A percentile compares a stretch with the other conserved stretches of the same genome.
These are phyloP conservation scores for Tricholoma matsutake DNA, from an alignment of 768 basidiomycete species.

Conservation along the genomic window DNA sequence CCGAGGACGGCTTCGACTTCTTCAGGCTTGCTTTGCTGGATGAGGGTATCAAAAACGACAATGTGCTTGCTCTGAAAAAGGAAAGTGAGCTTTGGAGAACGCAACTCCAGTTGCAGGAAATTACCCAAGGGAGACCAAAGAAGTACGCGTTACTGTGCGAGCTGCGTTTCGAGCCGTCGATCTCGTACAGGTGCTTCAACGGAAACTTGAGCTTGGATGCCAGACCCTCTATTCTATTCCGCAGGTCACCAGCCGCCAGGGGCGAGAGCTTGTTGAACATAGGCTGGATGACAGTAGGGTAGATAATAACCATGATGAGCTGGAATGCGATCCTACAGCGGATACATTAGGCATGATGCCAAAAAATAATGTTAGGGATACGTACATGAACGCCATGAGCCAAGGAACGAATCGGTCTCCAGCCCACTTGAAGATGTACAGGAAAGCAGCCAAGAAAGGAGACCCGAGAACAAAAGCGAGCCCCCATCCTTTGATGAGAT, in stretches of 20 bases:
- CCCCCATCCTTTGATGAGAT: constrained; percentile 78
- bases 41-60: constrained; percentile 96
- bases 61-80: constrained; percentile 77
- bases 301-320: constrained; percentile 76
- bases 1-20: constrained; percentile 96
- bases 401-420: constrained; percentile 91
- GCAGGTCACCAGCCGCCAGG: constrained; percentile 72
- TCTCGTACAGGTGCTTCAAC: constrained; percentile 91
- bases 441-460: constrained; percentile 84
- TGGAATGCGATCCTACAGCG: constrained; percentile 71
- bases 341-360: background rate
- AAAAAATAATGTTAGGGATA: constrained; percentile 7
- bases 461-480: constrained; percentile 70
- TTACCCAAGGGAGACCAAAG: constrained; percentile 92
- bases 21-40: constrained; percentile 84
- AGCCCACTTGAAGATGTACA: constrained; percentile 90
- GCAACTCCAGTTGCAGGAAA: constrained; percentile 13
- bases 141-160: constrained; percentile 98
- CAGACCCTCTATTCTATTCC: constrained; percentile 71
- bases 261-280: constrained; percentile 97
- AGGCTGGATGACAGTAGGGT: constrained; percentile 88
- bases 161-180: constrained; percentile 94
- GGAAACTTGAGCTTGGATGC: constrained; percentile 88
- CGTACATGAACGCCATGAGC: constrained; percentile 90
- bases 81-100: background rate